Evolutionary conservation across 1,139 yeast species (phyloP).

Genomic region (Yamadazyma triangularis): DNA sequence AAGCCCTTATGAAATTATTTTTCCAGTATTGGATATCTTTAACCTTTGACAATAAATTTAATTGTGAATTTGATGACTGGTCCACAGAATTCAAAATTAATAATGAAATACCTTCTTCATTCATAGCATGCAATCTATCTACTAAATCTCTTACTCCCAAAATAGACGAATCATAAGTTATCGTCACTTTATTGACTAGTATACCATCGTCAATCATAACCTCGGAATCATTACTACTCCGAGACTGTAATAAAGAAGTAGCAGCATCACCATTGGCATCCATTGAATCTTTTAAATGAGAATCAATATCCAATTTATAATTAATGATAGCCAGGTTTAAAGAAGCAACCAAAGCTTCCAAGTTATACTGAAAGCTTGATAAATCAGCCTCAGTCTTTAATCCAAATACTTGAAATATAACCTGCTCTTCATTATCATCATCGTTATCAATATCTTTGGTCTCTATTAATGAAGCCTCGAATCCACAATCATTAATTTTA

Average conservation of each 20-base stretch:
- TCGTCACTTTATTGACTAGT: slow-evolving; percentile 31
- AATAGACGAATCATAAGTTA: slow-evolving; percentile 38
- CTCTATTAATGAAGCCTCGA: slow-evolving; percentile 46
- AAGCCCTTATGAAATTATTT: slow-evolving; percentile 46
- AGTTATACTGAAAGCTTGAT: slow-evolving; percentile 29
- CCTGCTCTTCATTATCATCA: slow-evolving; percentile 19
- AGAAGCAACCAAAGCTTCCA: slow-evolving; percentile 35
- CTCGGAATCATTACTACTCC: slow-evolving; percentile 7
- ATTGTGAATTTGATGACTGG: slow-evolving; percentile 54
- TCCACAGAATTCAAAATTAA: slow-evolving; percentile 39
- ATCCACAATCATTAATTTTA: slow-evolving; percentile 71
- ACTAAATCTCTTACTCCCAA: slow-evolving; percentile 60
- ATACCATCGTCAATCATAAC: slow-evolving; percentile 6
- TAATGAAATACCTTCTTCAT: slow-evolving; percentile 29
- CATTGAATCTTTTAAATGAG: slow-evolving; percentile 3
- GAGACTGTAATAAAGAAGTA: slow-evolving; percentile 3
- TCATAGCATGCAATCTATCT: slow-evolving; percentile 30
- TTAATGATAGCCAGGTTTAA: slow-evolving; percentile 23
- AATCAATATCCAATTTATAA: slow-evolving; percentile 18
- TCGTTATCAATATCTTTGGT: slow-evolving; percentile 7
- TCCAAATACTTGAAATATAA: slow-evolving; percentile 32
- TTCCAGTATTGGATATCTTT: slow-evolving; percentile 75
- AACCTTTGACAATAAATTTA: slow-evolving; percentile 61
- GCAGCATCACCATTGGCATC: slow-evolving; percentile 3
- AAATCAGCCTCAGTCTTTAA: slow-evolving; percentile 23